A percentile compares a stretch with the other conserved stretches of the same genome.
These are phyloP conservation scores for Astragalus membranaceus DNA, from an alignment of 306 rosid genomes.

Conservation along the genomic window DNA sequence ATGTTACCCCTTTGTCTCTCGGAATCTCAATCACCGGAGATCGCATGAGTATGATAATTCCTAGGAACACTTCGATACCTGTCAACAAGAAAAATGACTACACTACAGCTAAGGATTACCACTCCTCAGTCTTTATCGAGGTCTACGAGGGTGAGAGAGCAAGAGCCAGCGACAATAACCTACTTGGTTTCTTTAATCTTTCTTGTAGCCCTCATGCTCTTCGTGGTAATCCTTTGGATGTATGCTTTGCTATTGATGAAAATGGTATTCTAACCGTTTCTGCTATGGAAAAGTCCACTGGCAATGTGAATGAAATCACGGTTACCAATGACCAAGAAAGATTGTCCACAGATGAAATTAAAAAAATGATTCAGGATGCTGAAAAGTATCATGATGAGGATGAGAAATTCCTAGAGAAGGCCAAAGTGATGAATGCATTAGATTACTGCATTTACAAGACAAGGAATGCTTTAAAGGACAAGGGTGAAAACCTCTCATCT, in stretches of 20 bases:
- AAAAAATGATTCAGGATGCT: constrained; percentile 37
- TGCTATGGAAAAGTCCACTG: constrained; percentile 31
- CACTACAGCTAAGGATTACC: neutral
- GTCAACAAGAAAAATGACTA: constrained; percentile 9
- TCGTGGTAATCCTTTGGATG: constrained; percentile 26
- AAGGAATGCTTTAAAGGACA: constrained; percentile 21
- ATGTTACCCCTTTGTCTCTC: constrained; percentile 46
- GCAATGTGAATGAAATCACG: constrained; percentile 28
- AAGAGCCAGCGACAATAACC: constrained; percentile 31
- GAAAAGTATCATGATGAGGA: constrained; percentile 38
- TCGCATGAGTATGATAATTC: constrained; percentile 39
- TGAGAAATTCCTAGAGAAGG: constrained; percentile 28
- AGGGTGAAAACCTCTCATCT: neutral
- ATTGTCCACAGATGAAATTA: constrained; percentile 29
- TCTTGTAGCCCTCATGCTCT: constrained; percentile 41
- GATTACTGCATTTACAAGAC: constrained; percentile 34
- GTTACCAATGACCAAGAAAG: constrained; percentile 35
- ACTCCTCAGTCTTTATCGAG: neutral
- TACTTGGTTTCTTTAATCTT: constrained; percentile 26
- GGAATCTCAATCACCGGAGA: constrained; percentile 29
- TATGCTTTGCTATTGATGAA: constrained; percentile 41
- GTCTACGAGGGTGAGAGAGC: constrained; percentile 57
- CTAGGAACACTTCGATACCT: constrained; percentile 44
- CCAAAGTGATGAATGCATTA: constrained; percentile 18
- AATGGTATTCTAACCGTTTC: constrained; percentile 43